phyloP scores from a whole-genome alignment of 768 basidiomycete genomes.

The Clitopilus hobsonii region DNA sequence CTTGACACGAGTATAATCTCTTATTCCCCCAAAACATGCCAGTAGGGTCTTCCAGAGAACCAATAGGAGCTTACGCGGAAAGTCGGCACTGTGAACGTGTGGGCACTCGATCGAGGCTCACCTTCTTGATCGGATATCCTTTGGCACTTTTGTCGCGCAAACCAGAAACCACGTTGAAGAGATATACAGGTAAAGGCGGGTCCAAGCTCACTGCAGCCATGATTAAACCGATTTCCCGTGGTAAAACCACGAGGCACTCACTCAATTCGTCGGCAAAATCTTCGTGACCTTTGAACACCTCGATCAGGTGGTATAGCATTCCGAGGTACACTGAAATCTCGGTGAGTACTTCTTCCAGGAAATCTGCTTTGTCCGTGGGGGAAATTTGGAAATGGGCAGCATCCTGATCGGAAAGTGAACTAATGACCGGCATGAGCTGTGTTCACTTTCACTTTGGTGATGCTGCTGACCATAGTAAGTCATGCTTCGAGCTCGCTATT shows the following conservation, averaged over 20 bases:
- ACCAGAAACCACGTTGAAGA: conserved; percentile 87
- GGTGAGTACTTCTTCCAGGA: conserved; percentile 86
- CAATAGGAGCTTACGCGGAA: conserved; percentile 65
- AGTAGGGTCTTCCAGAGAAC: conserved; percentile 93
- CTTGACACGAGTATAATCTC: conserved; percentile 81
- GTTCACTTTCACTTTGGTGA: neutral
- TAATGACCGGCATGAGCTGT: conserved; percentile 23
- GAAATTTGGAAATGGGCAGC: conserved; percentile 69
- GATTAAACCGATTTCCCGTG: neutral
- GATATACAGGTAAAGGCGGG: conserved; percentile 88
- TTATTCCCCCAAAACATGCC: conserved; percentile 89
- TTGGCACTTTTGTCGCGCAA: conserved; percentile 91
- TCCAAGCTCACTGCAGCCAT: conserved; percentile 79
- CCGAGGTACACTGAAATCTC: conserved; percentile 93
- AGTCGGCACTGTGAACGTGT: conserved; percentile 9
- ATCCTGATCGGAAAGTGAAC: conserved; percentile 73
- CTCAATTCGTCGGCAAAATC: conserved; percentile 96
- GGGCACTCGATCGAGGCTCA: conserved; percentile 21
- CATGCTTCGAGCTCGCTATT: conserved; percentile 84
- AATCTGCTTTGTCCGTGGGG: conserved; percentile 65
- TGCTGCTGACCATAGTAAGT: conserved; percentile 60
- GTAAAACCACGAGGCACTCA: conserved; percentile 36
- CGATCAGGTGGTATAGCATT: conserved; percentile 92
- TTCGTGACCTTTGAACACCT: conserved; percentile 89
- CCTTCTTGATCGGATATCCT: conserved; percentile 98